Percentiles rank a stretch among this genome's conserved stretches.
These are phyloP conservation scores for Posidonia australis DNA, from an alignment of 106 monocot species.

Conservation along the genomic window DNA sequence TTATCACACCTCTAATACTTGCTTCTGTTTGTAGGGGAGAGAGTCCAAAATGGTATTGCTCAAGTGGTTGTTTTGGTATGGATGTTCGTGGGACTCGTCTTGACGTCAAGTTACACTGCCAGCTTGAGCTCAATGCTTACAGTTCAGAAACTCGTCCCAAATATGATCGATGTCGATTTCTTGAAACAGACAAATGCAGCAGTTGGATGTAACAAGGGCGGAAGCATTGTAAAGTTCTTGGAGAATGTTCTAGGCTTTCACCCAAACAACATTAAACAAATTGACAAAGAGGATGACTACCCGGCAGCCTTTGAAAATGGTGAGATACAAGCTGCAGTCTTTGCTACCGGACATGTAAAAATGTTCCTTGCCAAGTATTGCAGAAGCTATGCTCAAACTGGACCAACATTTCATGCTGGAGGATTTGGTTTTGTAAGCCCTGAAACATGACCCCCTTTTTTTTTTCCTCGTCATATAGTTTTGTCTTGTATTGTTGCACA, in stretches of 20 bases:
- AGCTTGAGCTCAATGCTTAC: constrained; percentile 37
- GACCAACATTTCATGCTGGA: constrained; percentile 6
- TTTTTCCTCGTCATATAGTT: neutral
- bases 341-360: constrained; percentile 18
- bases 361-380: constrained; percentile 21
- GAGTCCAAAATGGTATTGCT: constrained; percentile 14
- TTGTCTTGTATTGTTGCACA: neutral
- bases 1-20: too few relatives aligned
- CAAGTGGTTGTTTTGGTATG: constrained; percentile 18
- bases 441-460: too few relatives aligned
- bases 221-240: constrained; percentile 7
- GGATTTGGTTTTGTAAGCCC: constrained; percentile 13
- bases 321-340: constrained; percentile 13
- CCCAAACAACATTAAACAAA: constrained; percentile 7
- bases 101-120: constrained; percentile 34
- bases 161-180: constrained; percentile 4
- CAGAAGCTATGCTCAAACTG: constrained; percentile 14
- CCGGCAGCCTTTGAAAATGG: constrained; percentile 8
- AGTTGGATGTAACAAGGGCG: constrained; percentile 8
- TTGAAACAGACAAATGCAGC: neutral
- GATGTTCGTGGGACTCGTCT: constrained; percentile 35
- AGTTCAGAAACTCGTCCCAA: constrained; percentile 19
- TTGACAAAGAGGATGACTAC: constrained; percentile 11
- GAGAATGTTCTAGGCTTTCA: constrained; percentile 5
- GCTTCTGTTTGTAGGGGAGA: constrained; percentile 17